Evolutionary conservation across 495 filamentous ascomycete genomes (phyloP), one percentile per base, ranked within the genome.

Genomic region (Talaromyces ruber): DNA sequence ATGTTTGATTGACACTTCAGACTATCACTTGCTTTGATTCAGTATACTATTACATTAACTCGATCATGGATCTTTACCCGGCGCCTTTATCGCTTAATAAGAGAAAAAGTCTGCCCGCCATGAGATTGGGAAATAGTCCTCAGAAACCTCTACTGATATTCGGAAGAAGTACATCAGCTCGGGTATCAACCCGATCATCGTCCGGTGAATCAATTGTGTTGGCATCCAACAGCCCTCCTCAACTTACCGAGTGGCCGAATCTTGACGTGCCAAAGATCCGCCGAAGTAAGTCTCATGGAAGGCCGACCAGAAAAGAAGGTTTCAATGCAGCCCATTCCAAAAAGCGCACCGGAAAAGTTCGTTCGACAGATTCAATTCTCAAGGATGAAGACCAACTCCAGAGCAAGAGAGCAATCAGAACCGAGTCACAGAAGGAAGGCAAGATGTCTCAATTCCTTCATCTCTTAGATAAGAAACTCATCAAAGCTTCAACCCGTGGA

Each of bases 1-100:
- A 70, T 18, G 58, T 72, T 8, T 73, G 26, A 21, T 21, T 6
- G 59, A 18, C 24, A 54, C 43, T 14, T 47, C 45, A 26, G 14
- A n/a, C 9, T n/a, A 34, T 24, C 56, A 34, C 18, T 32, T 22
- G 21, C 25, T 34, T 21, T 29, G 18, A 59, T 34, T 8, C 16
- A n/a, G n/a, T 21, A 59, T 16, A 59, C 18, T 2, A n/a, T 22
- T 16, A 45, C 16, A n/a, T 39, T 30, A 24, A 3, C 16, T 59
- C 16, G 30, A 34, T 18, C 56, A 47, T 47, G 43, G 43, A 47
- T 47, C 43, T 47, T 9, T 47, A 47, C 16, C 50, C 50, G 11
- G 50, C 50, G 22, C 50, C 50, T 5, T 21, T 53, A 28, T 53
- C 22, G 25, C 14, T 53, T 7, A 53, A 12, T 24, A 53, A 53